Conservation (phyloP, 2,329 filamentous ascomycete species). For the Didymella exigua region DNA sequence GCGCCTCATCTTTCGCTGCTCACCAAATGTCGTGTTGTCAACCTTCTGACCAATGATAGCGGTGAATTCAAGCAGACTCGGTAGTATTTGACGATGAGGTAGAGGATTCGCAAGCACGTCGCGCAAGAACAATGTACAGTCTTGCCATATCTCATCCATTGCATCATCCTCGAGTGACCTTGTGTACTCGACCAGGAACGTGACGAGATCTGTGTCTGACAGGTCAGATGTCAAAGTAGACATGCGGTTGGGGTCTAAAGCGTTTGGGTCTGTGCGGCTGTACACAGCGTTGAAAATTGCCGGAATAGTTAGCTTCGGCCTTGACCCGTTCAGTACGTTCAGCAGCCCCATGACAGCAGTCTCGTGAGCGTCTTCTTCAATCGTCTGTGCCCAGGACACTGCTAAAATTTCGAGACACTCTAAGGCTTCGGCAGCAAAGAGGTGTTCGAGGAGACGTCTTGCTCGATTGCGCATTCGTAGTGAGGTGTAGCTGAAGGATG, state of each 20-base stretch:
- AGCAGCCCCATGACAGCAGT: constrained; percentile 81
- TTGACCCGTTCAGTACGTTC: constrained; percentile 87
- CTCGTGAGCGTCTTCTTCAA: constrained; percentile 58
- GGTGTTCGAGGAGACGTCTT: constrained; percentile 84
- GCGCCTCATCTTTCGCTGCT: constrained; percentile 88
- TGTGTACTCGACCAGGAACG: constrained; percentile 90
- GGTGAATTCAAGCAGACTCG: constrained; percentile 84
- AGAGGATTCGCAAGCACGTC: constrained; percentile 93
- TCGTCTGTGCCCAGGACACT: constrained; percentile 73
- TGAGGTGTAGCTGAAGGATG: constrained; percentile 90
- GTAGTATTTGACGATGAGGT: constrained; percentile 88
- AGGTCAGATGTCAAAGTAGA: constrained; percentile 88
- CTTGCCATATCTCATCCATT: constrained; percentile 97
- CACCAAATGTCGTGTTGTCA: constrained; percentile 96
- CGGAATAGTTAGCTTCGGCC: constrained; percentile 88
- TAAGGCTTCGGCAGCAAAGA: constrained; percentile 88
- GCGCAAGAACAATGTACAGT: constrained; percentile 87
- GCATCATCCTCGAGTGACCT: constrained; percentile 92
- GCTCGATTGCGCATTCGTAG: constrained; percentile 89
- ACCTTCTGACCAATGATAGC: constrained; percentile 92
- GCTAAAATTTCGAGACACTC: constrained; percentile 93
- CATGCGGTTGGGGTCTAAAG: constrained; percentile 77
- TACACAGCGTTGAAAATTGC: constrained; percentile 96
- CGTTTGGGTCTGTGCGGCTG: constrained; percentile 84
- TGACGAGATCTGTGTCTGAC: constrained; percentile 80